phyloP scores from a whole-genome alignment of 2,329 filamentous ascomycete species.

The Coniella vitis region DNA sequence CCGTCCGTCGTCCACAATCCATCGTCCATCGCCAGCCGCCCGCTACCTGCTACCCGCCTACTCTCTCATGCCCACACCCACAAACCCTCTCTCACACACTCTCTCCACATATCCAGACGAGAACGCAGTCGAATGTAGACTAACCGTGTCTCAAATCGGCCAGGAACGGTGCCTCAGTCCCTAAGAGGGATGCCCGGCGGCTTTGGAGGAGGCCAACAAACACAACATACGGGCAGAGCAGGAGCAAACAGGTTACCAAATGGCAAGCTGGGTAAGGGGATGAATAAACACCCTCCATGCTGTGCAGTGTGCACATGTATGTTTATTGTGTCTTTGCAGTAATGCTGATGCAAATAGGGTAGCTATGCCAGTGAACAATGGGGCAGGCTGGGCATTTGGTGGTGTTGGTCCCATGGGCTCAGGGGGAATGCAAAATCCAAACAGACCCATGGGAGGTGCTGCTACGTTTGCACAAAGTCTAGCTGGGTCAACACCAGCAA shows the following conservation, averaged over 20 bases:
- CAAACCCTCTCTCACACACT: no score
- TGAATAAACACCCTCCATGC: slow-evolving; percentile 1
- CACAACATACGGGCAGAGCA: slow-evolving; percentile 47
- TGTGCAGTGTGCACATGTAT: background rate
- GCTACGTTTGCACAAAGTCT: slow-evolving; percentile 62
- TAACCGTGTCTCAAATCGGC: slow-evolving; percentile 8
- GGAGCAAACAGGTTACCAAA: slow-evolving; percentile 56
- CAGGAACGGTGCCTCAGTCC: slow-evolving; percentile 55
- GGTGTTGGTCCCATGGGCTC: slow-evolving; percentile 53
- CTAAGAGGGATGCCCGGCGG: slow-evolving; percentile 55
- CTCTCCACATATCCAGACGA: no score
- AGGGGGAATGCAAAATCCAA: slow-evolving; percentile 44
- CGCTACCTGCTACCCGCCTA: background rate
- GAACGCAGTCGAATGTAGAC: background rate
- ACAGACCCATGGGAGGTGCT: slow-evolving; percentile 50
- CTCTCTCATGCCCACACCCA: background rate
- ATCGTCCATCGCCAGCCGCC: background rate
- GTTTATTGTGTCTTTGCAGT: slow-evolving; percentile 6
- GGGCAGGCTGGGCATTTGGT: slow-evolving; percentile 56
- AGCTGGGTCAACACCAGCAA: slow-evolving; percentile 54
- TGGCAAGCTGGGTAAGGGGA: slow-evolving; percentile 54
- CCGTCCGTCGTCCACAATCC: background rate
- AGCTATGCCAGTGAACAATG: slow-evolving; percentile 37
- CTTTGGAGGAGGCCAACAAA: slow-evolving; percentile 54
- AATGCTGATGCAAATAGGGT: slow-evolving; percentile 11